phyloP scores from a whole-genome alignment of 306 rosid species.

The Prunus padus region DNA sequence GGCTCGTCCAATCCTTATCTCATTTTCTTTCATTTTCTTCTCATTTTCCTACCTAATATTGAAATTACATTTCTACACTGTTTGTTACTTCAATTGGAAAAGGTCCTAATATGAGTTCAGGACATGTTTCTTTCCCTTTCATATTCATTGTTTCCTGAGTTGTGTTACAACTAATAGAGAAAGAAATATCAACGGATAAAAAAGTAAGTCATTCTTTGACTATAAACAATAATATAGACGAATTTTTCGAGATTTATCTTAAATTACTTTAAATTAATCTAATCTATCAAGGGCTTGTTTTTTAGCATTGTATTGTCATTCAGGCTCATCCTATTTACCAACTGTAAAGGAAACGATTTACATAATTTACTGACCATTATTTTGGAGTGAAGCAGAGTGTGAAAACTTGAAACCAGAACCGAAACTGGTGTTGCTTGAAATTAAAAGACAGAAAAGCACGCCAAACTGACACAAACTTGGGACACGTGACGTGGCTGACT shows the following conservation, averaged over 20 bases:
- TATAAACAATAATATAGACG: rapidly evolving
- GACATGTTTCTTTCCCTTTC: too few relatives aligned
- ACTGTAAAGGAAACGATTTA: background rate
- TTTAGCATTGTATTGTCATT: too few relatives aligned
- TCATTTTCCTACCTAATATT: background rate
- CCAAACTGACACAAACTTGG: background rate
- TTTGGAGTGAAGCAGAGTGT: background rate
- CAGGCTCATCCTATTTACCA: background rate
- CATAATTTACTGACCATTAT: background rate
- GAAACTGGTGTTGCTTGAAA: background rate
- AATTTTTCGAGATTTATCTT: too few relatives aligned
- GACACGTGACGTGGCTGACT: slow-evolving; percentile 23
- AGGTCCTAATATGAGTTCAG: too few relatives aligned
- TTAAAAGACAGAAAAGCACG: slow-evolving; percentile 21
- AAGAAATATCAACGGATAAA: too few relatives aligned
- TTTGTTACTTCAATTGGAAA: too few relatives aligned
- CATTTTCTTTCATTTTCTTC: background rate
- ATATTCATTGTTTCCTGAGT: too few relatives aligned
- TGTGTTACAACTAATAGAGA: too few relatives aligned
- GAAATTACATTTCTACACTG: too few relatives aligned
- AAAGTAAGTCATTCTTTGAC: too few relatives aligned
- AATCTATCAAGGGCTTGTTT: too few relatives aligned
- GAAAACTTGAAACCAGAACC: background rate
- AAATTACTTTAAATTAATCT: too few relatives aligned
- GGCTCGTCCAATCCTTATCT: slow-evolving; percentile 19